Conservation (phyloP, 2,329 filamentous ascomycete species). For the Helicocarpus griseus region DNA sequence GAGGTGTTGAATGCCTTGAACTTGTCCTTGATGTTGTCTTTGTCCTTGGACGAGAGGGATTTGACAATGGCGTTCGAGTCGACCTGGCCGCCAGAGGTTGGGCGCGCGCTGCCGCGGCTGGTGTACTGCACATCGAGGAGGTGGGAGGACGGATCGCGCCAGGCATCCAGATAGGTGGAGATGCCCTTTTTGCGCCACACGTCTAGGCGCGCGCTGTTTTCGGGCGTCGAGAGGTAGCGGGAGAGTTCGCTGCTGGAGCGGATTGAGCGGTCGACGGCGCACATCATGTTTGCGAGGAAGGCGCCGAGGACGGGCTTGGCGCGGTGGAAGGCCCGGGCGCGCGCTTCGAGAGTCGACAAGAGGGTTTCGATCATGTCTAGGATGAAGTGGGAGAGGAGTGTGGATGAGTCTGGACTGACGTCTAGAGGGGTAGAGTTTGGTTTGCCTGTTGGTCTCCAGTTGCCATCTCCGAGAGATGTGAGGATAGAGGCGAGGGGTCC, state of each 20-base stretch:
- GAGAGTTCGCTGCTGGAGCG: conserved; percentile 64
- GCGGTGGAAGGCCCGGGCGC: conserved; percentile 62
- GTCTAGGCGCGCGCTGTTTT: conserved; percentile 59
- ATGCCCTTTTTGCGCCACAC: conserved; percentile 81
- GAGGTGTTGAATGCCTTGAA: conserved; percentile 82
- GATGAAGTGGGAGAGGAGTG: conserved; percentile 84
- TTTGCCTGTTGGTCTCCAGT: conserved; percentile 60
- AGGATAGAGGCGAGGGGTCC: conserved; percentile 80
- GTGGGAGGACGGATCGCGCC: conserved; percentile 76
- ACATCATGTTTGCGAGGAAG: conserved; percentile 81
- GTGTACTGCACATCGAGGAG: conserved; percentile 91
- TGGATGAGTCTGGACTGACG: conserved; percentile 75
- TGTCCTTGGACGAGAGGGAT: conserved; percentile 75
- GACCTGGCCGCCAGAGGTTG: conserved; percentile 54
- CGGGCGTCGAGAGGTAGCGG: conserved; percentile 53
- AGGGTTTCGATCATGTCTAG: conserved; percentile 79
- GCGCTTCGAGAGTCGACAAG: conserved; percentile 64
- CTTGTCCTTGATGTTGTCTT: conserved; percentile 92
- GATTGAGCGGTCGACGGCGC: conserved; percentile 76
- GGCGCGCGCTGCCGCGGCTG: conserved; percentile 56
- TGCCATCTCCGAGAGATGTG: conserved; percentile 83
- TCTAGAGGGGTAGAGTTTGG: conserved; percentile 68
- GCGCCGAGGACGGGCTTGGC: conserved; percentile 72
- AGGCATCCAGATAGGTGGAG: conserved; percentile 71
- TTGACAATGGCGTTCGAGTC: conserved; percentile 82